Conservation (phyloP, 495 filamentous ascomycete species). For the Cercophora newfieldiana region DNA sequence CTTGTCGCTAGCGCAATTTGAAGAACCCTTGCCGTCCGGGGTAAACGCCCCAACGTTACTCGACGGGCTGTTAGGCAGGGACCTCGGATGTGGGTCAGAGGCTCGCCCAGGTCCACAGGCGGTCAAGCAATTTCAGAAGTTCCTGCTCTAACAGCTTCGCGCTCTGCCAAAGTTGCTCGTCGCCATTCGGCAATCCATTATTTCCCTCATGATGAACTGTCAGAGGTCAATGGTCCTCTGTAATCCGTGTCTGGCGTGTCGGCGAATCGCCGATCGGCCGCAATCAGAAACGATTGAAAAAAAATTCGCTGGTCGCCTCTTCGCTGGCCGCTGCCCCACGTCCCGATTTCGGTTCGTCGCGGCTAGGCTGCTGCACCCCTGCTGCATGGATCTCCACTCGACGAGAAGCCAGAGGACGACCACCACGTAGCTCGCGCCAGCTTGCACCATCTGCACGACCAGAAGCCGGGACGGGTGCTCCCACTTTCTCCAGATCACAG, state of each 20-base stretch:
- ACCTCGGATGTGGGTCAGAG: constrained; percentile 17
- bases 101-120: constrained; percentile 4
- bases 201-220: constrained; percentile 14
- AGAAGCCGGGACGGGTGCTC: constrained; percentile 22
- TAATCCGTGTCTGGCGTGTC: constrained; percentile 1
- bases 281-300: constrained; percentile 10
- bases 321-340: constrained; percentile 18
- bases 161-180: neutral
- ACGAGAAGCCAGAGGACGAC: constrained; percentile 41
- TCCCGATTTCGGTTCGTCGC: constrained; percentile 17
- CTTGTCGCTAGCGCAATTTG: neutral
- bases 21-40: constrained; percentile 6
- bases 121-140: constrained; percentile 15
- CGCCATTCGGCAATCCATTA: constrained; percentile 16
- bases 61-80: constrained; percentile 26
- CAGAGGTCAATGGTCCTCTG: constrained; percentile 9
- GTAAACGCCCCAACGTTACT: constrained; percentile 23
- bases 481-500: constrained; percentile 18
- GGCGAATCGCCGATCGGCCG: constrained; percentile 12
- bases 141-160: constrained; percentile 20
- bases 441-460: constrained; percentile 29
- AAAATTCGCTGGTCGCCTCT: neutral
- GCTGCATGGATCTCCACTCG: constrained; percentile 32
- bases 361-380: constrained; percentile 22
- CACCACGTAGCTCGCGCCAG: constrained; percentile 48